A percentile compares a stretch with the other conserved stretches of the same genome.
These are phyloP conservation scores for Leptographium radiaticola DNA, from an alignment of 2,329 filamentous ascomycete genomes.

Conservation along the genomic window DNA sequence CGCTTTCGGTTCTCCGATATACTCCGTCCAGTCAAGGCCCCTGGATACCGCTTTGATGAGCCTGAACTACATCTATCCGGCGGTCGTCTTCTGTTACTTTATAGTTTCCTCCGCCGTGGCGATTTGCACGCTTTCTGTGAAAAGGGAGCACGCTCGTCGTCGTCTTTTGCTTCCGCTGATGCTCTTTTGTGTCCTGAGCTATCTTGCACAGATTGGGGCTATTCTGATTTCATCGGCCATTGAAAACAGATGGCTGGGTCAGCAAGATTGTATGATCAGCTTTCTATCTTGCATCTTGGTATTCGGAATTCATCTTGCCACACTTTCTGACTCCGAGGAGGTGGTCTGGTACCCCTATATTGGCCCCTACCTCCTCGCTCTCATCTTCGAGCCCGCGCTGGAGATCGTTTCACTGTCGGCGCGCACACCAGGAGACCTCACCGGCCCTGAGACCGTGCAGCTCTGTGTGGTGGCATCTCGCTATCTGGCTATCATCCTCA, in stretches of 20 bases:
- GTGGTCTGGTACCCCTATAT: constrained; percentile 50
- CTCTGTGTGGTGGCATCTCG: constrained; percentile 19
- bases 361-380: constrained; percentile 46
- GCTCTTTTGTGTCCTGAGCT: constrained; percentile 29
- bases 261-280: constrained; percentile 40
- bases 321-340: constrained; percentile 34
- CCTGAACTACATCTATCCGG: constrained; percentile 47
- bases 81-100: constrained; percentile 44
- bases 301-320: constrained; percentile 48
- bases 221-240: constrained; percentile 24
- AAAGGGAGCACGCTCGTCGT: constrained; percentile 25
- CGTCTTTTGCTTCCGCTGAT: constrained; percentile 30
- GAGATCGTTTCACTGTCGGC: constrained; percentile 15
- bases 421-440: constrained; percentile 4
- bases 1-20: background rate
- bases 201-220: constrained; percentile 30
- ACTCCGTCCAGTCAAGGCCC: constrained; percentile 5
- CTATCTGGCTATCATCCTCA: constrained; percentile 20
- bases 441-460: constrained; percentile 15
- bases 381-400: constrained; percentile 39
- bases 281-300: constrained; percentile 47
- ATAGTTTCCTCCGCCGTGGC: constrained; percentile 34
- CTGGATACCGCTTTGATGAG: constrained; percentile 21
- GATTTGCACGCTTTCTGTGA: constrained; percentile 33
- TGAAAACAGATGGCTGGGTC: constrained; percentile 25